Base-by-base conservation (phyloP, 768 basidiomycete genomes). In the Pulveroboletus sp. region DNA sequence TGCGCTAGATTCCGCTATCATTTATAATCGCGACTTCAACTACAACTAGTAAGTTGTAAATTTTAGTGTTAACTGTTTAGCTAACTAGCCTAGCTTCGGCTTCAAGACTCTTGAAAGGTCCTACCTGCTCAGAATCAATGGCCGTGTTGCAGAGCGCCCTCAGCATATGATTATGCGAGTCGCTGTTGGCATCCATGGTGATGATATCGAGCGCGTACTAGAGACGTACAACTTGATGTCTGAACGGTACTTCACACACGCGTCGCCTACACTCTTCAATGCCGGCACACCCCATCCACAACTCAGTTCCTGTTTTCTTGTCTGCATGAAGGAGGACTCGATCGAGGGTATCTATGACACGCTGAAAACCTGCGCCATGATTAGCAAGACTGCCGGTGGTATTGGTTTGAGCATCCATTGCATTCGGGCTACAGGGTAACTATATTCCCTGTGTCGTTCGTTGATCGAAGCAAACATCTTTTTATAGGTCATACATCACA, bases 101-200 rank as follows among this genome's bases (percentile, higher is more conserved):
- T 98, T 98, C 83, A 99, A 99, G 71, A 99, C 96, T 3, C 84
- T 99, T 30, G 96, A 99, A 71, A 88, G 94, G 30, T 97, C 94
- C 2, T 99, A 99, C 70, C 83, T 98, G 6, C 84, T 99, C 37
- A 85, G 93, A 50, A 84, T 98, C 71, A 82, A 95, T 65, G 92
- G 93, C 37, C 89, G 89, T 51, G 91, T 95, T 41, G 94, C 93
- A 37, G 96, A 99, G 69, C 85, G 96, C 33, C 96, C 96, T 28
- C 96, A 98, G 62, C 96, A 98, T 69, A 90, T 98, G 83, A 86
- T 98, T 68, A 98, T 99, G 96, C 93, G 96, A 69, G 96, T 99
- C 49, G 91, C 96, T 40, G 93, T 98, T 40, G 95, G 95, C 36
- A 93, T 99, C 49, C 95, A 98, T 67, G 94, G 93, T 5, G 64